Percentiles rank a stretch among this genome's conserved stretches.
Evolutionary conservation across 768 basidiomycete species (phyloP).

Genomic region (Termitomyces titanicus): DNA sequence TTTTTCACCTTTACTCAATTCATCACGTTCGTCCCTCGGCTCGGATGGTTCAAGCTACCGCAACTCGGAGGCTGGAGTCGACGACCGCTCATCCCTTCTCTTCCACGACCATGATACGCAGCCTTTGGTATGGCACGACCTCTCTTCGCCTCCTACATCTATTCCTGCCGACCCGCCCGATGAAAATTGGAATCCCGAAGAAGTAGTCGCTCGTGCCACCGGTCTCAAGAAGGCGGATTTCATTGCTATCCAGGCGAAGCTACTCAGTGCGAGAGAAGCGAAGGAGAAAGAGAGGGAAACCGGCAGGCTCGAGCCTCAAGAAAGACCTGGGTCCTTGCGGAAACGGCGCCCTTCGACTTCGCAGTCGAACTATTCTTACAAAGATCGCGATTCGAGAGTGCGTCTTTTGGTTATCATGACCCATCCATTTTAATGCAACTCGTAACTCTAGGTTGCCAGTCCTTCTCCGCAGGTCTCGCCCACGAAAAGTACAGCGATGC

Average conservation of each 20-base stretch:
- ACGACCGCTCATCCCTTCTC: slow-evolving; percentile 49
- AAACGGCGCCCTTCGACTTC: slow-evolving; percentile 77
- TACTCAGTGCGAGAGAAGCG: slow-evolving; percentile 59
- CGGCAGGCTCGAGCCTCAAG: slow-evolving; percentile 48
- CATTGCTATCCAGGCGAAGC: slow-evolving; percentile 67
- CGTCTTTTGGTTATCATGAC: slow-evolving; percentile 5
- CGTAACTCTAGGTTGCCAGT: slow-evolving; percentile 49
- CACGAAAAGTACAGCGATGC: slow-evolving; percentile 27
- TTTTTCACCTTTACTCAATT: slow-evolving; percentile 69
- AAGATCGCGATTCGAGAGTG: slow-evolving; percentile 42
- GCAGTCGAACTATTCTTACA: slow-evolving; percentile 70
- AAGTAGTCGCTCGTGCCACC: slow-evolving; percentile 57
- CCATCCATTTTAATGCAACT: neutral
- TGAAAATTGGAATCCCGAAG: slow-evolving; percentile 60
- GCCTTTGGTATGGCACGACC: slow-evolving; percentile 63
- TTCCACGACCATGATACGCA: slow-evolving; percentile 50
- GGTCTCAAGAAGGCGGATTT: slow-evolving; percentile 74
- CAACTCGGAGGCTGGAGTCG: slow-evolving; percentile 64
- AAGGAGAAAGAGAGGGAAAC: slow-evolving; percentile 43
- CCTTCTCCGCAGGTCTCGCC: slow-evolving; percentile 47
- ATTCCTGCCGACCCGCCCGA: slow-evolving; percentile 49
- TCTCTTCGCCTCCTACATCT: slow-evolving; percentile 41
- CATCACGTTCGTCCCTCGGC: slow-evolving; percentile 76
- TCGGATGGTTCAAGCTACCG: slow-evolving; percentile 86
- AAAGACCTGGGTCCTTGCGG: slow-evolving; percentile 60